These are phyloP conservation scores for Panus rudis DNA, from an alignment of 768 basidiomycete species.

Conservation along the genomic window DNA sequence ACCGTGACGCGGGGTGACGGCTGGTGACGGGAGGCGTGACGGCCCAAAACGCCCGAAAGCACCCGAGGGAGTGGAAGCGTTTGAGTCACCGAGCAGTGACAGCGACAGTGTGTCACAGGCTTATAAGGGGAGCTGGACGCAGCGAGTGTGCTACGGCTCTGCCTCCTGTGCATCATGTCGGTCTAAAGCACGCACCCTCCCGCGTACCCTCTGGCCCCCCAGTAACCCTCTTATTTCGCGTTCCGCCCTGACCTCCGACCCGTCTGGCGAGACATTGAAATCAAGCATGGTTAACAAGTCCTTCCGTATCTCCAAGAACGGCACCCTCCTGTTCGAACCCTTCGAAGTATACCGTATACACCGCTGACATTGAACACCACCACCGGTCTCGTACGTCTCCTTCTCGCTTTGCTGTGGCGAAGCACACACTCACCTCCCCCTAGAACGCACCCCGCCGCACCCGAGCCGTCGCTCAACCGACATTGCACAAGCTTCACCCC, in stretches of 20 bases:
- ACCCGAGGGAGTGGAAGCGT: not conserved
- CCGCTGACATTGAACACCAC: constrained; percentile 29
- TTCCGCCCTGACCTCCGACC: constrained; percentile 21
- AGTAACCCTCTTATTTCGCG: constrained; percentile 15
- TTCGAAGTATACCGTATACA: constrained; percentile 86
- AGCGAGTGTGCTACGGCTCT: not conserved
- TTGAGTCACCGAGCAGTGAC: constrained; percentile 16
- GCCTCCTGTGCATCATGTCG: constrained; percentile 27
- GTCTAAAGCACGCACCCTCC: constrained; percentile 28
- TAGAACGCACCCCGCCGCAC: constrained; percentile 17
- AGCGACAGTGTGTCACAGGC: constrained; percentile 4
- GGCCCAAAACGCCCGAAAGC: not conserved
- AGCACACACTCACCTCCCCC: constrained; percentile 1
- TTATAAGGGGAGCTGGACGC: constrained; percentile 30
- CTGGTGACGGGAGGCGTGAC: not conserved
- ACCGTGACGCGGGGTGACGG: constrained; percentile 1
- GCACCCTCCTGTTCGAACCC: constrained; percentile 81
- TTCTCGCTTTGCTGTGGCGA: not conserved
- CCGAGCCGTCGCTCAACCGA: constrained; percentile 23
- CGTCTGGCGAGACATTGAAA: constrained; percentile 22
- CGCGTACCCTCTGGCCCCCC: constrained; percentile 10
- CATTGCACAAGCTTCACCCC: constrained; percentile 34
- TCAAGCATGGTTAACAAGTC: constrained; percentile 79
- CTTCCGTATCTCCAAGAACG: constrained; percentile 75
- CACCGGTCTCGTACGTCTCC: constrained; percentile 10